Evolutionary conservation across 352 stramenopile genomes (phyloP).

Genomic region (Pythium aristosporum): DNA sequence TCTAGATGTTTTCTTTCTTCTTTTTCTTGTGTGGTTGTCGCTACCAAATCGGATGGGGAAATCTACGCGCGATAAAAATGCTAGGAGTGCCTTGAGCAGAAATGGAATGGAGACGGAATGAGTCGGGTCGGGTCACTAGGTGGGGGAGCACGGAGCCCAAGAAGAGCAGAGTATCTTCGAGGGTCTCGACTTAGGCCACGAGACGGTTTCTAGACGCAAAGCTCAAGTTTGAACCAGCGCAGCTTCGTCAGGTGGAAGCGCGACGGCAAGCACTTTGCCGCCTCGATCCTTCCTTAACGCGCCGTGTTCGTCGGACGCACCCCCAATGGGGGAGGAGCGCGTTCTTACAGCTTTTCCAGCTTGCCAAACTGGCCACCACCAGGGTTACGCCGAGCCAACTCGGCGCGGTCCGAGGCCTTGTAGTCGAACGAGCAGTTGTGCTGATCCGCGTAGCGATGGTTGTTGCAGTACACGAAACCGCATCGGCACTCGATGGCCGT

Average conservation of each 20-base stretch:
- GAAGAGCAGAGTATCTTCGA: background rate
- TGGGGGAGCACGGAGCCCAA: slow-evolving; percentile 12
- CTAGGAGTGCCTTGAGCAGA: slow-evolving; percentile 6
- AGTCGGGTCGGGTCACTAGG: slow-evolving; percentile 24
- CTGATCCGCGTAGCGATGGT: slow-evolving; percentile 86
- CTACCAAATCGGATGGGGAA: slow-evolving; percentile 16
- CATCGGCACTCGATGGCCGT: slow-evolving; percentile 90
- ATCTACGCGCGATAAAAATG: slow-evolving; percentile 24
- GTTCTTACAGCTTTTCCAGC: slow-evolving; percentile 74
- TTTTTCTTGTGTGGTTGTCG: slow-evolving; percentile 11
- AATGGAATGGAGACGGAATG: slow-evolving; percentile 6
- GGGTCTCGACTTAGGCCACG: background rate
- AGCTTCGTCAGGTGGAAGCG: background rate
- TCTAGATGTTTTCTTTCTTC: slow-evolving; percentile 14
- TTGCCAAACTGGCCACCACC: slow-evolving; percentile 85
- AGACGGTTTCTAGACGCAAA: slow-evolving; percentile 7
- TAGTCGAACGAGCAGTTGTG: slow-evolving; percentile 88
- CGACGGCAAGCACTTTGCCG: slow-evolving; percentile 23
- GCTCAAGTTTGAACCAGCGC: background rate
- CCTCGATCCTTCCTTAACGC: background rate
- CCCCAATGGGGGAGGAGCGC: background rate
- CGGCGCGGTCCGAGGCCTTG: slow-evolving; percentile 69
- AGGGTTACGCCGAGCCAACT: slow-evolving; percentile 77
- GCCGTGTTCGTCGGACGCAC: slow-evolving; percentile 4
- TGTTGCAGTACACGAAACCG: slow-evolving; percentile 85